Evolutionary conservation across 306 rosid genomes (phyloP).

Genomic region (Cicer judaicum): DNA sequence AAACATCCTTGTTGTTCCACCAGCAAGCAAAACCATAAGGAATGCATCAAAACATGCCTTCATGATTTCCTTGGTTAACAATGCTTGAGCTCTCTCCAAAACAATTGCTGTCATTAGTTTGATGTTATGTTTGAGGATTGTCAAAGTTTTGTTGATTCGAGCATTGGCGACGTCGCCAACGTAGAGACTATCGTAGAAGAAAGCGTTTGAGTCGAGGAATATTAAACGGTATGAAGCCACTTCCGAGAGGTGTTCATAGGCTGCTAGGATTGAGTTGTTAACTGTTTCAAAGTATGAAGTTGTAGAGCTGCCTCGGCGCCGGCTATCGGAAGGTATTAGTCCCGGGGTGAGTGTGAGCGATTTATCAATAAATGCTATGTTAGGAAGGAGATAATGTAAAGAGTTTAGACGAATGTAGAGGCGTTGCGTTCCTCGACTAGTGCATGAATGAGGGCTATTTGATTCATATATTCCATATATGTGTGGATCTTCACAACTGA

Average conservation of each 20-base stretch:
- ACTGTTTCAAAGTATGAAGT: slow-evolving; percentile 69
- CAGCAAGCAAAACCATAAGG: slow-evolving; percentile 85
- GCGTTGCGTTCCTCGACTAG: slow-evolving; percentile 94
- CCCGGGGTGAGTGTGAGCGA: slow-evolving; percentile 60
- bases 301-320: slow-evolving; percentile 8
- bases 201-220: slow-evolving; percentile 70
- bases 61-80: slow-evolving; percentile 75
- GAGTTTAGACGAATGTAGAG: slow-evolving; percentile 95
- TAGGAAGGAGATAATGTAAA: slow-evolving; percentile 63
- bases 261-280: slow-evolving; percentile 51
- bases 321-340: slow-evolving; percentile 48
- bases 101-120: slow-evolving; percentile 68
- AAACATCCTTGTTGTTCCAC: slow-evolving; percentile 71
- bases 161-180: slow-evolving; percentile 61
- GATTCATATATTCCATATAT: slow-evolving; percentile 54
- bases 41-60: slow-evolving; percentile 72
- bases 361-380: slow-evolving; percentile 68
- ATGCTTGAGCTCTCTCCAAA: slow-evolving; percentile 63
- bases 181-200: slow-evolving; percentile 74
- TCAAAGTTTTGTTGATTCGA: slow-evolving; percentile 55
- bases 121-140: slow-evolving; percentile 70
- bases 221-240: slow-evolving; percentile 82
- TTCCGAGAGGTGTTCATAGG: slow-evolving; percentile 80
- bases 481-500: slow-evolving; percentile 59
- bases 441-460: slow-evolving; percentile 69